A percentile compares a stretch with the other conserved stretches of the same genome.
phyloP scores from a whole-genome alignment of 495 filamentous ascomycete genomes.

The Hyphodiscus hymeniophilus region DNA sequence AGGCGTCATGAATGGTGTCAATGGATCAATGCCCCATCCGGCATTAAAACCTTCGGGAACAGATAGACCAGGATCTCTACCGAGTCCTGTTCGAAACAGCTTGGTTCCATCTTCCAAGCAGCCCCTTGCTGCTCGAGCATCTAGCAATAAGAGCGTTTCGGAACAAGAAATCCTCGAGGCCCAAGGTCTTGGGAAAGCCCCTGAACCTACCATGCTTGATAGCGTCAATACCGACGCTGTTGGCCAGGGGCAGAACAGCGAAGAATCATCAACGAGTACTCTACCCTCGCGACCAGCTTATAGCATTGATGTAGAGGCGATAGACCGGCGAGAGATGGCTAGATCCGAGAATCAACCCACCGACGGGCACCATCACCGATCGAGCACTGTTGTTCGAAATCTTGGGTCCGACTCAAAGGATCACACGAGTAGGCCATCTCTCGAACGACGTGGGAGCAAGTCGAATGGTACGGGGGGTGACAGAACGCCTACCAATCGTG shows the following conservation, averaged over 20 bases:
- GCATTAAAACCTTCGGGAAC: slow-evolving; percentile 2
- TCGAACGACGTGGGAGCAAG: too few species aligned
- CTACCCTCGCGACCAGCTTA: neutral
- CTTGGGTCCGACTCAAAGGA: too few species aligned
- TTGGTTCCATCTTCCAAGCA: neutral
- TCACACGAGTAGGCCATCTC: too few species aligned
- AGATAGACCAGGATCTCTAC: neutral
- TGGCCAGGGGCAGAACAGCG: neutral
- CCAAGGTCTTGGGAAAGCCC: neutral
- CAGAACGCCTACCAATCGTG: too few species aligned
- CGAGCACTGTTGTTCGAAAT: neutral
- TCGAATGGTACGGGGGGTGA: too few species aligned
- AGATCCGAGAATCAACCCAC: neutral
- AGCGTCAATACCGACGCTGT: too few species aligned
- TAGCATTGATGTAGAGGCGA: neutral
- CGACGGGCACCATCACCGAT: neutral
- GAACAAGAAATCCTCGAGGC: neutral
- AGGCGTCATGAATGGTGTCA: slow-evolving; percentile 10
- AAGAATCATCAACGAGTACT: neutral
- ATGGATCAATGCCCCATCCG: slow-evolving; percentile 3
- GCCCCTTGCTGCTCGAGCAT: neutral
- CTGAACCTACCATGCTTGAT: too few species aligned
- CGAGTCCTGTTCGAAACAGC: neutral
- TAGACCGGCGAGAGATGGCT: neutral
- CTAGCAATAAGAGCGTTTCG: neutral